These are phyloP conservation scores for Cladophialophora chaetospira DNA, from an alignment of 2,329 filamentous ascomycete genomes.

Conservation along the genomic window DNA sequence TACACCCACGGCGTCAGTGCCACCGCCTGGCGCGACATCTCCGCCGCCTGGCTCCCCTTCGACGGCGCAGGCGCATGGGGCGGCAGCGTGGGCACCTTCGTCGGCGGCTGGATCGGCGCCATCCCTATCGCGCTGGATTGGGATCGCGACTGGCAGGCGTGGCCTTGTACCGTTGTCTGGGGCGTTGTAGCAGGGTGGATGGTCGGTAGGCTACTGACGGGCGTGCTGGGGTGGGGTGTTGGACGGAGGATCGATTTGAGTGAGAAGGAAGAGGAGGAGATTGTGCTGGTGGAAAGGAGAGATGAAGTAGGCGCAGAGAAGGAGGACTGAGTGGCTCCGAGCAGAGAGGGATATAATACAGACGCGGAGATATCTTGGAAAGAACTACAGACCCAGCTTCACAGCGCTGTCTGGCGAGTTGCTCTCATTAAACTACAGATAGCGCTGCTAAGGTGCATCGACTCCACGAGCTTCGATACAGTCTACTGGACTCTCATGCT, in stretches of 20 bases:
- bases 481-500: no score
- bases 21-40: slow-evolving; percentile 68
- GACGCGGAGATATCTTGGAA: neutral
- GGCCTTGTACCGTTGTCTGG: slow-evolving; percentile 87
- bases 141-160: slow-evolving; percentile 99
- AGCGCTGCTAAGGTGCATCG: no score
- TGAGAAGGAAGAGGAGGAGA: slow-evolving; percentile 24
- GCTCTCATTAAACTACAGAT: no score
- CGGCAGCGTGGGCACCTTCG: slow-evolving; percentile 71
- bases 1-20: slow-evolving; percentile 81
- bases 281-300: neutral
- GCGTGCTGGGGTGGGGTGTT: slow-evolving; percentile 20
- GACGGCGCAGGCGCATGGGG: slow-evolving; percentile 77
- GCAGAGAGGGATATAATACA: neutral
- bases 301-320: neutral
- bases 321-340: slow-evolving; percentile 1
- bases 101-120: slow-evolving; percentile 91
- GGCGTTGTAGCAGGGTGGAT: slow-evolving; percentile 80
- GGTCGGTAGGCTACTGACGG: slow-evolving; percentile 52
- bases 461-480: no score
- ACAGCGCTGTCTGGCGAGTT: no score
- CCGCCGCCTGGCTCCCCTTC: slow-evolving; percentile 69
- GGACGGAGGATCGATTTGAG: slow-evolving; percentile 33
- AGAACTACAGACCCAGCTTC: no score
- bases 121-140: slow-evolving; percentile 95